A percentile compares a stretch with the other conserved stretches of the same genome.
phyloP scores from a whole-genome alignment of 2,329 filamentous ascomycete genomes.

The Hymenoscyphus linearis region DNA sequence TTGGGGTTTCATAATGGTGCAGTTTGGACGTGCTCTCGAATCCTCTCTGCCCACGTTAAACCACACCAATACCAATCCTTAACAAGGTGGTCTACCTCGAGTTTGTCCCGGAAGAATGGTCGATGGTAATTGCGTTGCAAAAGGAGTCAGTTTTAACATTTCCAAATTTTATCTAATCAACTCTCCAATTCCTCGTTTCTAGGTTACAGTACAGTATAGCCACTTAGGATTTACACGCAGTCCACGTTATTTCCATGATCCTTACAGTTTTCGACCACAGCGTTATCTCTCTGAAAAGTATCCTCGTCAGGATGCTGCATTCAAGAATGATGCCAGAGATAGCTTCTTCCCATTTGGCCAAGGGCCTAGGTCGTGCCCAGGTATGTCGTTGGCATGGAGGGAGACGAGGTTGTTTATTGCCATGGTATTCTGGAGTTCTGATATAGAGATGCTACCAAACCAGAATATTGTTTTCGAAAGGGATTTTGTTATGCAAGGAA shows the following conservation, averaged over 20 bases:
- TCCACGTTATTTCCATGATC: neutral
- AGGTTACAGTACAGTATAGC: neutral
- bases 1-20: neutral
- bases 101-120: neutral
- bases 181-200: neutral
- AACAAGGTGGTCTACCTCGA: neutral
- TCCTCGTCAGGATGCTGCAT: neutral
- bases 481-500: neutral
- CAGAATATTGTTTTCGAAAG: neutral
- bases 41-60: no score
- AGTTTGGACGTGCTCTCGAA: no score
- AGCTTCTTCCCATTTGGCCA: neutral
- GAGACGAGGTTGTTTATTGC: neutral
- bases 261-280: neutral
- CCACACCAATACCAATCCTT: neutral
- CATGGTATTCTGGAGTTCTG: neutral
- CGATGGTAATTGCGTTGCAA: neutral
- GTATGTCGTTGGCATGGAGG: neutral
- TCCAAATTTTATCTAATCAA: neutral
- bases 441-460: neutral
- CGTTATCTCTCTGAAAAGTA: neutral
- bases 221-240: neutral
- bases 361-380: neutral
- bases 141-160: neutral
- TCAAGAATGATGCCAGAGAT: neutral